These are phyloP conservation scores for Dalbergia cochinchinensis DNA, from an alignment of 306 rosid genomes.

Conservation along the genomic window DNA sequence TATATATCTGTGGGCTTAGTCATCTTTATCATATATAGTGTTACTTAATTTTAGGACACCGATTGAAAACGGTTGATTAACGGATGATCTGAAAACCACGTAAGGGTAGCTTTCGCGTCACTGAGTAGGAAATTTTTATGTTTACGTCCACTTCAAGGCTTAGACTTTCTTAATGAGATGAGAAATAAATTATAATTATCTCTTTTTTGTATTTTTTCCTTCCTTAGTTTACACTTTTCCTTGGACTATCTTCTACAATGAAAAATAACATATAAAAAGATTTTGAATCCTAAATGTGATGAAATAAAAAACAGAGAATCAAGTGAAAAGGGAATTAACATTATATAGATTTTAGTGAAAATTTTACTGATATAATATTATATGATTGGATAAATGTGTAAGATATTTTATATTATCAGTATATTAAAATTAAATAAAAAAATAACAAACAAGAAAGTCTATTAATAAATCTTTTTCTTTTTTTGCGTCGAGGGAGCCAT, in stretches of 20 bases:
- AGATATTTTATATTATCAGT: no score
- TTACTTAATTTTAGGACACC: not conserved
- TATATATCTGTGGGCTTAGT: not conserved
- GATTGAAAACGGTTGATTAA: not conserved
- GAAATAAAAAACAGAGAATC: not conserved
- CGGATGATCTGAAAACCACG: not conserved
- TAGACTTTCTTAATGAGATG: not conserved
- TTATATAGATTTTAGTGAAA: not conserved
- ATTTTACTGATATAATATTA: no score
- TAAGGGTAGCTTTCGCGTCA: not conserved
- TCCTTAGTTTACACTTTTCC: not conserved
- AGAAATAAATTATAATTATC: constrained; percentile 5
- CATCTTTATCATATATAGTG: constrained; percentile 6
- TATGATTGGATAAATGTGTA: no score
- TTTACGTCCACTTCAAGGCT: constrained; percentile 9
- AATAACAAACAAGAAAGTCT: no score
- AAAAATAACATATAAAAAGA: not conserved
- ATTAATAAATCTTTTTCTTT: no score
- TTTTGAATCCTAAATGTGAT: not conserved
- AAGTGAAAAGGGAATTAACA: not conserved
- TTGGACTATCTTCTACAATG: not conserved
- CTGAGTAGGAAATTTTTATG: not conserved
- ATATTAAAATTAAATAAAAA: no score
- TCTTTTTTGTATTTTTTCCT: not conserved
- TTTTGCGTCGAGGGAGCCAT: no score